phyloP scores from a whole-genome alignment of 176 grass and related monocot species.

The Stipa capillata region DNA sequence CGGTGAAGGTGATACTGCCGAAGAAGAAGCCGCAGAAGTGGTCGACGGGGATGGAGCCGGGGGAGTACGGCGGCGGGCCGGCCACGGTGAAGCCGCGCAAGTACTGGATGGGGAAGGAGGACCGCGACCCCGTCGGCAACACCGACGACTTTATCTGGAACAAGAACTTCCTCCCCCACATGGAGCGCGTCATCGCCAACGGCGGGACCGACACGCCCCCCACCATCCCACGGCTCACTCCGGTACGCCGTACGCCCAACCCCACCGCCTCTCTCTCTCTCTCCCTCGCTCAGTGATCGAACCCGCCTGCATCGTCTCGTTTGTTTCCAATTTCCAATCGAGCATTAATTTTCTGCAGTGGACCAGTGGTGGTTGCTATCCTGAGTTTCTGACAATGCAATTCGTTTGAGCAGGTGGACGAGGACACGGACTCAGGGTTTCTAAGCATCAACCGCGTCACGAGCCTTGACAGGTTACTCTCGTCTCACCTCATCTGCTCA shows the following conservation, averaged over 20 bases:
- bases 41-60: conserved; percentile 80
- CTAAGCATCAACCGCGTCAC: conserved; percentile 80
- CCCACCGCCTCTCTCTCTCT: too few relatives aligned
- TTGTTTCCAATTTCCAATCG: too few relatives aligned
- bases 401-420: conserved; percentile 40
- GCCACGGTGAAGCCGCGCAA: conserved; percentile 72
- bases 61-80: conserved; percentile 72
- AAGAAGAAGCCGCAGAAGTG: conserved; percentile 89
- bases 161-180: conserved; percentile 81
- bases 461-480: conserved; percentile 73
- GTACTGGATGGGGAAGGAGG: conserved; percentile 84
- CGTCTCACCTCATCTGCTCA: background rate
- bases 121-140: conserved; percentile 77
- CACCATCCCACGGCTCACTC: conserved; percentile 20
- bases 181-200: conserved; percentile 62
- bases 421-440: conserved; percentile 56
- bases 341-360: background rate
- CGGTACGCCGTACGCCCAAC: too few relatives aligned
- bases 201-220: conserved; percentile 32
- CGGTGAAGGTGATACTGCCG: conserved; percentile 68
- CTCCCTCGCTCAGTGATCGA: background rate
- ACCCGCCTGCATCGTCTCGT: background rate
- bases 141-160: conserved; percentile 98
- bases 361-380: background rate
- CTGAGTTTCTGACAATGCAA: conserved; percentile 3